These are phyloP conservation scores for Coemansia sp. DNA, from an alignment of 192 early-diverging fungal genomes.

Conservation along the genomic window DNA sequence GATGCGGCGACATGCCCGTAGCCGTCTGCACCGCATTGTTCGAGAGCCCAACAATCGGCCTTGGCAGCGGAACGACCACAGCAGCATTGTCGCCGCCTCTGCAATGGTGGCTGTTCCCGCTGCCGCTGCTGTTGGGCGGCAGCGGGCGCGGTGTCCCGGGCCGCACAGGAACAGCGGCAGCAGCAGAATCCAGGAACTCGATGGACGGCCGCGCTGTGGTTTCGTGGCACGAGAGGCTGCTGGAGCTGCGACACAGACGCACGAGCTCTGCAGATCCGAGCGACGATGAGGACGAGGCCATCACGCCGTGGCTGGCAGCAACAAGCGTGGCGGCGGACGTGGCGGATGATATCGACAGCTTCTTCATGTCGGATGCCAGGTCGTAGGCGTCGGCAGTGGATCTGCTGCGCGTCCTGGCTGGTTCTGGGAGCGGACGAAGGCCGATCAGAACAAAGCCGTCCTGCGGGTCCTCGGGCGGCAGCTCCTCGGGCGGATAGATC, in stretches of 20 bases:
- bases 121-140: constrained; percentile 10
- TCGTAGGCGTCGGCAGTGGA: neutral
- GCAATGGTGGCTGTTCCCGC: neutral
- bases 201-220: constrained; percentile 40
- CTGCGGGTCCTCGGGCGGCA: constrained; percentile 27
- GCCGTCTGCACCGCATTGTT: constrained; percentile 38
- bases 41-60: constrained; percentile 33
- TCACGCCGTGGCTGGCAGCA: neutral
- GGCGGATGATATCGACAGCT: constrained; percentile 49
- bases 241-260: constrained; percentile 41
- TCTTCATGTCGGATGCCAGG: constrained; percentile 5
- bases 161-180: neutral
- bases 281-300: neutral
- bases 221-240: constrained; percentile 46
- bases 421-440: constrained; percentile 49
- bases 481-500: neutral
- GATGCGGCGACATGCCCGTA: constrained; percentile 33
- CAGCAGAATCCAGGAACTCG: constrained; percentile 10
- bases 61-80: constrained; percentile 14
- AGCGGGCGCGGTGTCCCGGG: neutral
- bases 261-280: constrained; percentile 30
- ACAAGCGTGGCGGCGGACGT: constrained; percentile 39
- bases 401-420: constrained; percentile 24
- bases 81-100: neutral
- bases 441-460: constrained; percentile 49